These are phyloP conservation scores for Chloris gayana DNA, from an alignment of 176 grass and related monocot genomes.

Conservation along the genomic window DNA sequence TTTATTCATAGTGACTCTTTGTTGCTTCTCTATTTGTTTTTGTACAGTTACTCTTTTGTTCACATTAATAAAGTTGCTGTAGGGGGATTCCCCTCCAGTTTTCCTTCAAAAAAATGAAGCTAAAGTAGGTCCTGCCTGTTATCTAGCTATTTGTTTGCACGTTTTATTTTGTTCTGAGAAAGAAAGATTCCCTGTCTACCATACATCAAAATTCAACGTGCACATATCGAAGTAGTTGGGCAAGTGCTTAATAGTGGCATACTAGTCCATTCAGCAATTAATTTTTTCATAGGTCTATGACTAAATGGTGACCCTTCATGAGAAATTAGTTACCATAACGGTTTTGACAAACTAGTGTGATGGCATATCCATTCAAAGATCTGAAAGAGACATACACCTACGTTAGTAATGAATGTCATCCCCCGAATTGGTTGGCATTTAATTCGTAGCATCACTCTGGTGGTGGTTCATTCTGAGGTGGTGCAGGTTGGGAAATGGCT, in stretches of 20 bases:
- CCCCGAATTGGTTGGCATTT: slow-evolving; percentile 48
- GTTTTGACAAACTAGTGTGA: slow-evolving; percentile 8
- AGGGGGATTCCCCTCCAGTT: no score
- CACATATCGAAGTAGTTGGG: background rate
- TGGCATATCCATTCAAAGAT: slow-evolving; percentile 10
- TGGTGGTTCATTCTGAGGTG: background rate
- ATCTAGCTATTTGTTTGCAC: no score
- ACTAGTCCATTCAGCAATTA: slow-evolving; percentile 28
- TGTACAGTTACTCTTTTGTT: no score
- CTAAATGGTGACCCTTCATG: background rate
- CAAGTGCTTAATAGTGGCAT: background rate
- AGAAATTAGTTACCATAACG: background rate
- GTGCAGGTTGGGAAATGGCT: background rate
- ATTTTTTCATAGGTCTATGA: background rate
- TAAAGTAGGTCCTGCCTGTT: background rate
- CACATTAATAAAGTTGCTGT: no score
- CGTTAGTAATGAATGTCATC: slow-evolving; percentile 18
- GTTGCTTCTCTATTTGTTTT: no score
- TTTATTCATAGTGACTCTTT: no score
- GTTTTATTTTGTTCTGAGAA: background rate
- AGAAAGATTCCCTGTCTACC: background rate
- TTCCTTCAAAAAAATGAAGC: no score
- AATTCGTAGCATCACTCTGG: slow-evolving; percentile 28
- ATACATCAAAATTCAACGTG: background rate
- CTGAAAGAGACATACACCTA: slow-evolving; percentile 23